These are phyloP conservation scores for Candida schatavii DNA, from an alignment of 805 yeast species.

Conservation along the genomic window DNA sequence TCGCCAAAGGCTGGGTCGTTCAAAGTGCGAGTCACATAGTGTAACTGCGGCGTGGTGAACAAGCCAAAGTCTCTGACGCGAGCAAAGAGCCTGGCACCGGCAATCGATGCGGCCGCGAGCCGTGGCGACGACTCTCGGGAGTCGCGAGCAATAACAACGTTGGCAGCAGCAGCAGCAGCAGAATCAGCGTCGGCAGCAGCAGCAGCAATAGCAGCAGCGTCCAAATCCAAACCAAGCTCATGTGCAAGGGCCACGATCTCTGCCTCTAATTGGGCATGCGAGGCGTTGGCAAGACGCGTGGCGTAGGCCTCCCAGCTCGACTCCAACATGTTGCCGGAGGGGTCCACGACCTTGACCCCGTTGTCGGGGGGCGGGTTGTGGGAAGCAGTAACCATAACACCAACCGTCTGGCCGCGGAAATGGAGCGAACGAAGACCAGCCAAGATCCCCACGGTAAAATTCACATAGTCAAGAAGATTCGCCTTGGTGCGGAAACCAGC, in stretches of 20 bases:
- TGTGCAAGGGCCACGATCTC: conserved; percentile 37
- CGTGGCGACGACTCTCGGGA: conserved; percentile 81
- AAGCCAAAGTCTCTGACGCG: conserved; percentile 56
- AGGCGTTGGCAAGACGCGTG: conserved; percentile 73
- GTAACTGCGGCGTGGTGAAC: conserved; percentile 92
- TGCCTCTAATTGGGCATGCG: conserved; percentile 40
- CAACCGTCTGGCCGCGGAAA: conserved; percentile 67
- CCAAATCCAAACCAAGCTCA: conserved; percentile 46
- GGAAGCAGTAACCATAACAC: conserved; percentile 96
- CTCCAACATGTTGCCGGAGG: conserved; percentile 85
- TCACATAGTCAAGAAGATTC: conserved; percentile 67
- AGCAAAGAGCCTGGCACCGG: conserved; percentile 55
- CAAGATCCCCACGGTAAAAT: conserved; percentile 76
- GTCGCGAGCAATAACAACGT: conserved; percentile 75
- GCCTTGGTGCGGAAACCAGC: conserved; percentile 92
- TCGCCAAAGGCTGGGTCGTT: conserved; percentile 67
- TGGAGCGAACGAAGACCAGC: conserved; percentile 81
- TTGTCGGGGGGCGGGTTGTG: conserved; percentile 92
- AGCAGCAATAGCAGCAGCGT: conserved; percentile 29
- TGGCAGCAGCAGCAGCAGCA: conserved; percentile 26
- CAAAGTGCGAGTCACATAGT: conserved; percentile 71
- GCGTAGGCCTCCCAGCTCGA: conserved; percentile 82
- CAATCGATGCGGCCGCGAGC: conserved; percentile 55
- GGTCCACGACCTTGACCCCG: conserved; percentile 93
- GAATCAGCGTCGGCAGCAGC: conserved; percentile 35